Evolutionary conservation across 495 filamentous ascomycete genomes (phyloP), one percentile per base, ranked within the genome.

Genomic region (Bryoglossum gracile): DNA sequence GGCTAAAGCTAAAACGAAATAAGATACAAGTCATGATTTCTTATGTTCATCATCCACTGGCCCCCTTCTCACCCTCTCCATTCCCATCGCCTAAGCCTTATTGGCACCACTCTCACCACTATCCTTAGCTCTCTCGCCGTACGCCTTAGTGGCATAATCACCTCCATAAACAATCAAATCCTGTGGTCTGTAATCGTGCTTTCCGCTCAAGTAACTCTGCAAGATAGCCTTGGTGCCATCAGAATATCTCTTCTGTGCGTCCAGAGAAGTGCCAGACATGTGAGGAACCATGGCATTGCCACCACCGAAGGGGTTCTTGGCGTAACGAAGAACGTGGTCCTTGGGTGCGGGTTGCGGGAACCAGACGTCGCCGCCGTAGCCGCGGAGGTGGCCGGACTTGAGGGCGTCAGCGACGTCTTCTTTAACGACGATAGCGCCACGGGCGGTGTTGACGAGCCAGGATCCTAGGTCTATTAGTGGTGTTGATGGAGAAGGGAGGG

Each of bases 221-320:
- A 98, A 72, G 65, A 98, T 96, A 54, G 68, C 60, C 86, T 96
- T 95, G 65, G 78, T 83, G 50, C 92, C 92, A 44, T 77, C 73
- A 58, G 92, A 88, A 62, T 98, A 98, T 48, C 92, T 80, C 77
- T 90, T 83, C 77, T 98, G 92, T 24, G 92, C 92, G 66, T 98
- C 92, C 62, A 98, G 83, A 45, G 89, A 94, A 49, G 92, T 97
- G 62, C 92, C 92, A 16, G 59, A 59, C 88, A 98, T 94, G 79
- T 98, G 92, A 40, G 92, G 87, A 43, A 95, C 89, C 86, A 89
- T 98, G 69, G 87, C 92, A 70, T 97, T 97, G 61, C 92, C 92
- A 56, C 89, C 92, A 54, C 90, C 91, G 74, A 89, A 94, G 56
- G 89, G 86, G 80, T 89, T 88, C 77, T 88, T 81, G 60, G 88